Evolutionary conservation across 148 eudicot species (phyloP).

Genomic region (Vaccinium vitisidaea): DNA sequence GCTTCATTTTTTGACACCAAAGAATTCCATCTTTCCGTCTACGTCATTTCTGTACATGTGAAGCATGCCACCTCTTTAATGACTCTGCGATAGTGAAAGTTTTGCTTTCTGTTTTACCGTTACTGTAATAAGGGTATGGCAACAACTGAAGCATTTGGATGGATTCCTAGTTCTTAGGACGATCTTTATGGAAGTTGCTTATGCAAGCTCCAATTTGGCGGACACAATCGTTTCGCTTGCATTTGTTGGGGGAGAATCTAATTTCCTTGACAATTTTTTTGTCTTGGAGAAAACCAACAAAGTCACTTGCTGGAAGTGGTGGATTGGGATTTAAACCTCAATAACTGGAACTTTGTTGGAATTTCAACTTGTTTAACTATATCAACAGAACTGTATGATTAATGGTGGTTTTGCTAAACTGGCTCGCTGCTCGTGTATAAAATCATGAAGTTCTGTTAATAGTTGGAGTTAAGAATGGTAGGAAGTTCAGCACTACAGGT

Average conservation of each 20-base stretch:
- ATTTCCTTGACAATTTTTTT: not conserved
- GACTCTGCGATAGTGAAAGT: not conserved
- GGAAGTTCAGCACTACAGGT: not conserved
- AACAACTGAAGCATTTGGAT: not conserved
- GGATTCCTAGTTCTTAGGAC: constrained; percentile 11
- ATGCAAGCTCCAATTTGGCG: not conserved
- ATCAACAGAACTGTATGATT: not conserved
- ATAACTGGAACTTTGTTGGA: not conserved
- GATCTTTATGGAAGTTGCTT: not conserved
- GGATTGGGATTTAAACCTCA: not conserved
- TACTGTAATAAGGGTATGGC: not conserved
- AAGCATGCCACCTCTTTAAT: not conserved
- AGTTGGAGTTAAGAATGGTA: not conserved
- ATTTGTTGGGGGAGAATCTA: not conserved
- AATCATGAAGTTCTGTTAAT: not conserved
- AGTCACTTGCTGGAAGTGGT: not conserved
- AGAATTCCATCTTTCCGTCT: not conserved
- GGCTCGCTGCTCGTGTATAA: not conserved
- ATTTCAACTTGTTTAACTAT: not conserved
- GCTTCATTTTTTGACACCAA: not conserved
- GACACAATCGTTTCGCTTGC: not conserved
- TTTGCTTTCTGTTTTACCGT: not conserved
- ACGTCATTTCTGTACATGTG: not conserved
- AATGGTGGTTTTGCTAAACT: not conserved
- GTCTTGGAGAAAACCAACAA: not conserved